A percentile compares a stretch with the other conserved stretches of the same genome.
These are phyloP conservation scores for Colletotrichum echinochloae DNA, from an alignment of 2,329 filamentous ascomycete species.

Conservation along the genomic window DNA sequence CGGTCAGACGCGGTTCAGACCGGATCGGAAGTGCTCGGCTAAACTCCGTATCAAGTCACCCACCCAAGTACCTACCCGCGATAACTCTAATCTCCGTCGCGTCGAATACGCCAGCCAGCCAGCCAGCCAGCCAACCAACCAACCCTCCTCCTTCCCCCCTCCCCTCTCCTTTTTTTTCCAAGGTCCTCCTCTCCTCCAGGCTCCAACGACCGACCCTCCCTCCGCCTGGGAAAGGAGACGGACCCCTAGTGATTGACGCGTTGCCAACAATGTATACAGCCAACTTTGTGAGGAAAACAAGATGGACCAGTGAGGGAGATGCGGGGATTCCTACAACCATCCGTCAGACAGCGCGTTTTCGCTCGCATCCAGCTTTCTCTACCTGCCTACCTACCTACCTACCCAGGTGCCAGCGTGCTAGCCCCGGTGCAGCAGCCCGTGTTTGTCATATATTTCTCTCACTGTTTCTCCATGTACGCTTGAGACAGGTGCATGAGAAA, in stretches of 20 bases:
- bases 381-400: too few relatives aligned
- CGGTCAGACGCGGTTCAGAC: constrained; percentile 11
- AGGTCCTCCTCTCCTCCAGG: background rate
- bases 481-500: constrained; percentile 1
- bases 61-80: background rate
- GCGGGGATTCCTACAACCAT: background rate
- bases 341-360: background rate
- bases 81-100: constrained; percentile 22
- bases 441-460: background rate
- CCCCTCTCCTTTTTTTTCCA: background rate
- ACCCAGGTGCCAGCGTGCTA: too few relatives aligned
- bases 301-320: background rate
- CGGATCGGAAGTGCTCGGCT: constrained; percentile 20
- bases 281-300: background rate
- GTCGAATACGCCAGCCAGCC: background rate
- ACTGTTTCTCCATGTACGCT: background rate
- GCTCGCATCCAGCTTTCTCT: background rate
- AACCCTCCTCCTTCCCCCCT: too few relatives aligned
- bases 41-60: constrained; percentile 29
- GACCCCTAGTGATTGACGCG: background rate
- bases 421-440: background rate
- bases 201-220: too few relatives aligned
- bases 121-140: too few relatives aligned
- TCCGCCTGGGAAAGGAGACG: background rate
- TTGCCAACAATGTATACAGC: background rate